These are phyloP conservation scores for Ceratocystiopsis minuta DNA, from an alignment of 2,329 filamentous ascomycete genomes.

Conservation along the genomic window DNA sequence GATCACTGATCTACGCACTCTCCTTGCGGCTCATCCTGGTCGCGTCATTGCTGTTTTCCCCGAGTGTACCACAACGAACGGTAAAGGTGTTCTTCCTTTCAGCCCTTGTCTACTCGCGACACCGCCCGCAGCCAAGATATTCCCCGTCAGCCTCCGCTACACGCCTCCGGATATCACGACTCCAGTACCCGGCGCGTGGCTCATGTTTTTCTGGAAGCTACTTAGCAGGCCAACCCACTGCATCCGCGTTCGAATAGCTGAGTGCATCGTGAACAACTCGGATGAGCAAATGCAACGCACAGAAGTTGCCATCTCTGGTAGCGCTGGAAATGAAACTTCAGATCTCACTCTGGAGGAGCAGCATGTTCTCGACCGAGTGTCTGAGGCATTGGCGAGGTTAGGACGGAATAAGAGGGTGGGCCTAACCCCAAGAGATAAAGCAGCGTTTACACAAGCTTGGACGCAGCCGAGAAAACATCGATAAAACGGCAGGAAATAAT, in stretches of 20 bases:
- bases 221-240: conserved; percentile 72
- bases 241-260: conserved; percentile 79
- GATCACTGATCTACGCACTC: conserved; percentile 41
- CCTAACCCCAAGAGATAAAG: conserved; percentile 67
- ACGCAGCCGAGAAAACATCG: conserved; percentile 17
- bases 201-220: conserved; percentile 67
- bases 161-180: conserved; percentile 80
- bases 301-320: too few relatives aligned
- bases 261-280: conserved; percentile 16
- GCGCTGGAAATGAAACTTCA: neutral
- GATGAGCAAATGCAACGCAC: neutral
- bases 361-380: conserved; percentile 57
- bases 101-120: conserved; percentile 58
- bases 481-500: too few relatives aligned
- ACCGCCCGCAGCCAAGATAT: conserved; percentile 54
- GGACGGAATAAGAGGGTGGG: conserved; percentile 80
- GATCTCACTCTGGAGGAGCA: conserved; percentile 39
- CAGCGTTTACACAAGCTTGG: conserved; percentile 58
- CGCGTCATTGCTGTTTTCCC: conserved; percentile 77
- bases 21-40: conserved; percentile 50
- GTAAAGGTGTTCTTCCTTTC: conserved; percentile 71
- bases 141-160: conserved; percentile 80
- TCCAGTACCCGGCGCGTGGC: conserved; percentile 58
- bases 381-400: conserved; percentile 70
- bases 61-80: conserved; percentile 88